phyloP scores from a whole-genome alignment of 768 basidiomycete genomes.

The Termitomyces heimii region DNA sequence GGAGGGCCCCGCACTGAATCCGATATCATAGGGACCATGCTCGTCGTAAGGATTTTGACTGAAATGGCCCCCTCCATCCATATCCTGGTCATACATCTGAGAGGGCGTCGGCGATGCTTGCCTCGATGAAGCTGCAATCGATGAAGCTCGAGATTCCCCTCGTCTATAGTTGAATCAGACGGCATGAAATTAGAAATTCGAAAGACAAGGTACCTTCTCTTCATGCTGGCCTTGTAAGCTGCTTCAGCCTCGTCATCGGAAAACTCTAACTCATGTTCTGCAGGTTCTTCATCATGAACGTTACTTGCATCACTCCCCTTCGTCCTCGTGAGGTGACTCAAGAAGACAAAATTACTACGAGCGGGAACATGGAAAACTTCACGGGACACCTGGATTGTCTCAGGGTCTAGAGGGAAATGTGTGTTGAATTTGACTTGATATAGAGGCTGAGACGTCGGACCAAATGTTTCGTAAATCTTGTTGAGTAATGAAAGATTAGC shows the following conservation, averaged over 20 bases:
- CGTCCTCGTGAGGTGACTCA: slow-evolving; percentile 57
- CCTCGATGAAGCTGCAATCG: slow-evolving; percentile 46
- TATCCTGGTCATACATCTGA: slow-evolving; percentile 49
- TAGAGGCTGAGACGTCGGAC: slow-evolving; percentile 83
- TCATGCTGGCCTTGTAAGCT: slow-evolving; percentile 55
- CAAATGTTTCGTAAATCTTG: slow-evolving; percentile 90
- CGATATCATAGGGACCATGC: slow-evolving; percentile 63
- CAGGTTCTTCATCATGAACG: slow-evolving; percentile 90
- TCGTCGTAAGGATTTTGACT: slow-evolving; percentile 61
- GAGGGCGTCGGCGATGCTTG: slow-evolving; percentile 49
- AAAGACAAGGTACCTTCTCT: slow-evolving; percentile 43
- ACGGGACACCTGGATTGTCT: slow-evolving; percentile 47
- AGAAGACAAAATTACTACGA: slow-evolving; percentile 80
- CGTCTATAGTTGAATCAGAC: slow-evolving; percentile 34
- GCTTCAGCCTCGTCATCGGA: slow-evolving; percentile 93
- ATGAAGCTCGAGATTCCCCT: slow-evolving; percentile 41
- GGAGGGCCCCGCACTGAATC: slow-evolving; percentile 47
- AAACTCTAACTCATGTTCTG: slow-evolving; percentile 87
- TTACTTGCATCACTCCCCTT: slow-evolving; percentile 96
- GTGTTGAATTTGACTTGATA: slow-evolving; percentile 84
- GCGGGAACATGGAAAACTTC: slow-evolving; percentile 80
- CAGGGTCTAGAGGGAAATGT: slow-evolving; percentile 52
- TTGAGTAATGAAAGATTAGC: slow-evolving; percentile 6
- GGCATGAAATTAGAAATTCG: not conserved
- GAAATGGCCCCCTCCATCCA: slow-evolving; percentile 37